Conservation (phyloP, 73 alveolate species). For the Durusdinium trenchii region DNA sequence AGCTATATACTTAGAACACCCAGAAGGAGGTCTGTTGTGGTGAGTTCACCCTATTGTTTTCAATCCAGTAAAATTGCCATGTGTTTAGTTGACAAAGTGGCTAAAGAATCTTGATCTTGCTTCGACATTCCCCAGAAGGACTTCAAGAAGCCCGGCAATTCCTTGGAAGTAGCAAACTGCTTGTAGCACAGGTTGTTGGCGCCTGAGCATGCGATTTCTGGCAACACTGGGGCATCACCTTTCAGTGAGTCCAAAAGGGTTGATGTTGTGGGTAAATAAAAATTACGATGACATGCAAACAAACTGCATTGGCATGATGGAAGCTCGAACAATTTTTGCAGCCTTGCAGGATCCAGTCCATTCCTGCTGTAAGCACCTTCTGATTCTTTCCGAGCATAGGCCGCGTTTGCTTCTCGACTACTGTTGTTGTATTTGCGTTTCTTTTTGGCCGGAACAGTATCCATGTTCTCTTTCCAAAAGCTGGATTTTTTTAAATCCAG, state of each 20-base stretch:
- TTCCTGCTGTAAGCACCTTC: not conserved
- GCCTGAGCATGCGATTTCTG: no score
- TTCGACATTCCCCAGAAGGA: not conserved
- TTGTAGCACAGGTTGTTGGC: not conserved
- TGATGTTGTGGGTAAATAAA: no score
- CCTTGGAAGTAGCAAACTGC: not conserved
- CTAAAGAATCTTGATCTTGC: slow-evolving; percentile 15
- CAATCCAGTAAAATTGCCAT: no score
- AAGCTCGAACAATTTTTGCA: not conserved
- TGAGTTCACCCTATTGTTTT: no score
- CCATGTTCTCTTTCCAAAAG: not conserved
- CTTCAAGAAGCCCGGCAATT: not conserved
- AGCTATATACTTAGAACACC: no score
- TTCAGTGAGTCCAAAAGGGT: no score
- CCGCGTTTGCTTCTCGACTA: not conserved
- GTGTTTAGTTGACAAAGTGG: no score
- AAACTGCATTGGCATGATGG: not conserved
- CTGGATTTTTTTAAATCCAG: not conserved
- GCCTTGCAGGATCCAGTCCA: not conserved
- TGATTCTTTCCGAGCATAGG: not conserved
- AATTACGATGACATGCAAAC: no score
- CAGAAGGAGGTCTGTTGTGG: no score
- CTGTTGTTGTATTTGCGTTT: not conserved
- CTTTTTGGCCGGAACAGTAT: no score
- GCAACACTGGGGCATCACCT: no score